Evolutionary conservation across 331 rosid species (phyloP).

Genomic region (Spiraea crenata): DNA sequence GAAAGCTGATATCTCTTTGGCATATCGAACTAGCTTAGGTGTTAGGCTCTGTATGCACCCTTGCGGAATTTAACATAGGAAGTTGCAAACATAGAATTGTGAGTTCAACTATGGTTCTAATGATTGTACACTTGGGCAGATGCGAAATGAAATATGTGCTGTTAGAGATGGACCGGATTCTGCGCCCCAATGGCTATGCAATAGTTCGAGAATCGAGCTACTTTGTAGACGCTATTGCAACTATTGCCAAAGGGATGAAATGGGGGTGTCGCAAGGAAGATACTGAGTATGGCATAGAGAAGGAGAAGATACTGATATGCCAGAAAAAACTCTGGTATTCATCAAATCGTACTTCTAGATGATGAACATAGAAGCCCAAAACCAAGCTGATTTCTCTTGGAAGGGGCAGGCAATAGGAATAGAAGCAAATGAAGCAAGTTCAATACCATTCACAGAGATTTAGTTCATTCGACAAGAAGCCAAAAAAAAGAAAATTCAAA

Average conservation of each 20-base stretch:
- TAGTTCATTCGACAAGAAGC: constrained; percentile 34
- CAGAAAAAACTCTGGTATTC: constrained; percentile 86
- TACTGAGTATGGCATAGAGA: constrained; percentile 62
- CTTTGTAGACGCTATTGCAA: constrained; percentile 67
- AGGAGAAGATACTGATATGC: constrained; percentile 85
- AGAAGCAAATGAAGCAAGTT: constrained; percentile 37
- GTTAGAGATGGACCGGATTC: constrained; percentile 90
- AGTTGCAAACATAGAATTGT: neutral
- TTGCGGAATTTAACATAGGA: neutral
- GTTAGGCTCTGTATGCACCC: neutral
- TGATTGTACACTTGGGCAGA: constrained; percentile 35
- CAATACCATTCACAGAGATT: constrained; percentile 40
- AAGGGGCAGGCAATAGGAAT: constrained; percentile 25
- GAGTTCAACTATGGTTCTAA: constrained; percentile 9
- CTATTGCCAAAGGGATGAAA: constrained; percentile 65
- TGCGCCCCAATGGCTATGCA: constrained; percentile 75
- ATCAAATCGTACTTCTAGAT: constrained; percentile 56
- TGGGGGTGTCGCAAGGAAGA: constrained; percentile 82
- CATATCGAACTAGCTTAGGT: neutral
- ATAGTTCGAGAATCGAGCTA: constrained; percentile 76
- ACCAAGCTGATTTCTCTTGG: constrained; percentile 23
- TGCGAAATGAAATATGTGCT: constrained; percentile 89
- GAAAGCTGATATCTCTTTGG: neutral
- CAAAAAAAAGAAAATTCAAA: constrained; percentile 12
- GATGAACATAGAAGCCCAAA: constrained; percentile 32